Evolutionary conservation across 2,329 filamentous ascomycete species (phyloP).

Genomic region (Colletotrichum viniferum): DNA sequence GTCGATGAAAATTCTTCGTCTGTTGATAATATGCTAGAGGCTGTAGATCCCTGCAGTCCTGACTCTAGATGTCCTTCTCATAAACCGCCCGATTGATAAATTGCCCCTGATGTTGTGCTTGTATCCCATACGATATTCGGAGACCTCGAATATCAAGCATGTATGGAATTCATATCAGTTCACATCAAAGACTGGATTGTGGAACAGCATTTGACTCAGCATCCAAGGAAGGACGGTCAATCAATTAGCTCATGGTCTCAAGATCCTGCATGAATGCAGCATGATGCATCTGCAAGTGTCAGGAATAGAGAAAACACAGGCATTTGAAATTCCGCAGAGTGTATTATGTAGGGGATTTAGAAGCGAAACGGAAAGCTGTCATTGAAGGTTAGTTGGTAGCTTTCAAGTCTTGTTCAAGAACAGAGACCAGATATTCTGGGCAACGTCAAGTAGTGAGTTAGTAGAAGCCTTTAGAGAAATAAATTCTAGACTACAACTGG

Average conservation of each 20-base stretch:
- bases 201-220: background rate
- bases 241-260: background rate
- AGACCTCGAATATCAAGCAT: background rate
- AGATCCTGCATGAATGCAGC: background rate
- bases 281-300: background rate
- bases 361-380: background rate
- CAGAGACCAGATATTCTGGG: accelerated
- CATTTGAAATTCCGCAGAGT: background rate
- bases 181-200: background rate
- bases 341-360: accelerated
- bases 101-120: background rate
- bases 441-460: background rate
- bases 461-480: accelerated
- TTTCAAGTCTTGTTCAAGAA: background rate
- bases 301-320: accelerated
- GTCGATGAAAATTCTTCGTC: background rate
- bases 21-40: background rate
- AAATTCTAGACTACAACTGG: background rate
- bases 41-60: background rate
- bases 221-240: background rate
- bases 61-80: background rate
- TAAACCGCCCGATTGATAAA: background rate
- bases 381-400: background rate
- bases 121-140: background rate
- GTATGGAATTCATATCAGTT: background rate